Evolutionary conservation across 2,329 filamentous ascomycete species (phyloP), one percentile per base, ranked within the genome.

Genomic region (Sclerotinia spermophila): DNA sequence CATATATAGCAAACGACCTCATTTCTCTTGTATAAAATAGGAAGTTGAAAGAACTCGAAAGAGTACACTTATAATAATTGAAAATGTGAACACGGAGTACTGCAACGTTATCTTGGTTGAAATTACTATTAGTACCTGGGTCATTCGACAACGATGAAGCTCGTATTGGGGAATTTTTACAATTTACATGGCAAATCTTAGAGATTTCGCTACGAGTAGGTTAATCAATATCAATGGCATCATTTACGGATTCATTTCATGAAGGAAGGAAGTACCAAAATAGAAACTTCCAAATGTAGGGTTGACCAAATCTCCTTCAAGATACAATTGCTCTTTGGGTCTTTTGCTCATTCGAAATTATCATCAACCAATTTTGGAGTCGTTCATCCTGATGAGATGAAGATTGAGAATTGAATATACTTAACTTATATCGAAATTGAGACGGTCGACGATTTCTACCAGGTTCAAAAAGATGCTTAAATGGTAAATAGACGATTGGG

Each of bases 391-490:
- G 27, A 55, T 67, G 64, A 56, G 35, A 55, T 67, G 64, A 56
- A n/a, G 64, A 56, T 30, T 48, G 48, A 60, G 21, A 45, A 40
- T 42, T 48, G 15, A 11, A 40, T 27, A 24, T 48, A 3, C 21
- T 24, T 60, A n/a, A n/a, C n/a, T n/a, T n/a, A n/a, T n/a, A n/a
- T n/a, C 42, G 55, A 59, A 68, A 68, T 56, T 58, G 53, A 59
- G n/a, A 38, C 24, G 61, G n/a, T 38, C 24, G 61, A 53, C 24
- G 24, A 40, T 65, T 40, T 33, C 45, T 35, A n/a, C 30, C 44
- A 51, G 61, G 44, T 51, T 64, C 38, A 38, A 51, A 35, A 61
- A 38, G 61, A 51, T 64, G 61, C 61, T 64, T 51, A 64, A 64
- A 64, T 58, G 17, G 11, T 19, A 64, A 38, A 33, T 21, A 51